A percentile compares a stretch with the other conserved stretches of the same genome.
These are phyloP conservation scores for Candida ascalaphidarum DNA, from an alignment of 805 yeast species.

Conservation along the genomic window DNA sequence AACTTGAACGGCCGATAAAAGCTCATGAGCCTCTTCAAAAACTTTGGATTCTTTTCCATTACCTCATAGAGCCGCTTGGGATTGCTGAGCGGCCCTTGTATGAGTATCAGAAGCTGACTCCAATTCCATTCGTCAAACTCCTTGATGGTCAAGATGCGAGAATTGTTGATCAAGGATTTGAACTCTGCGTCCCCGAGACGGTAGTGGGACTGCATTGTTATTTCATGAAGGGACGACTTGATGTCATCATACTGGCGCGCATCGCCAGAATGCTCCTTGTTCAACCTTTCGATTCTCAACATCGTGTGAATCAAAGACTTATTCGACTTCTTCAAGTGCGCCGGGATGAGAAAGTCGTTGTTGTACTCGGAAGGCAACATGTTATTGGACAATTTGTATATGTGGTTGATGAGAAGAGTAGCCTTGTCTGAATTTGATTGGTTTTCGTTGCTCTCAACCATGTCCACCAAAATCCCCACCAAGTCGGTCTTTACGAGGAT, in stretches of 20 bases:
- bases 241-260: constrained; percentile 15
- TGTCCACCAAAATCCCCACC: constrained; percentile 34
- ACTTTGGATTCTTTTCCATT: constrained; percentile 65
- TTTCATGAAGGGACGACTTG: too few relatives aligned
- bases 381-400: constrained; percentile 44
- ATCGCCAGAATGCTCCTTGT: constrained; percentile 1
- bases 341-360: constrained; percentile 5
- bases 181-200: constrained; percentile 56
- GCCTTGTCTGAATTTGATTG: constrained; percentile 48
- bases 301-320: too few relatives aligned
- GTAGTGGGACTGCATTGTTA: constrained; percentile 13
- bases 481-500: constrained; percentile 46
- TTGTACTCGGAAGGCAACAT: constrained; percentile 44
- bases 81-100: constrained; percentile 75
- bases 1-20: constrained; percentile 89
- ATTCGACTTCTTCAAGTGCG: too few relatives aligned
- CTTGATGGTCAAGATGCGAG: constrained; percentile 71
- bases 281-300: constrained; percentile 4
- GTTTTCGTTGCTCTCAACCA: constrained; percentile 37
- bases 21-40: constrained; percentile 73
- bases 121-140: constrained; percentile 85
- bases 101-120: constrained; percentile 60
- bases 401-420: constrained; percentile 54
- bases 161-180: constrained; percentile 54
- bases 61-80: constrained; percentile 71